Conservation (phyloP, 768 basidiomycete genomes). For the Collybia sordida region DNA sequence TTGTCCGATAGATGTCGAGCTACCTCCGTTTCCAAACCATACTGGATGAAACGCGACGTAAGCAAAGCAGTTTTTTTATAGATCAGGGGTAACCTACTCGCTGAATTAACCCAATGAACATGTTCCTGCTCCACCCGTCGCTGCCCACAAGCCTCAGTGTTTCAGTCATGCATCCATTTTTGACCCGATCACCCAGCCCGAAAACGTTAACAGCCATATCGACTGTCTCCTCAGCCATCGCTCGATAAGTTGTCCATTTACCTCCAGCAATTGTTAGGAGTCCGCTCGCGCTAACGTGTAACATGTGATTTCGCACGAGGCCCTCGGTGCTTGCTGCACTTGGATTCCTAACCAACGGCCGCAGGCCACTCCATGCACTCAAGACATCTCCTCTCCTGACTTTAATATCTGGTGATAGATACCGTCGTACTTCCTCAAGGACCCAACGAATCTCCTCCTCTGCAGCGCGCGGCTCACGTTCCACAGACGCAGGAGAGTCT, state of each 20-base stretch:
- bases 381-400: conserved; percentile 94
- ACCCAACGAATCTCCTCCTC: conserved; percentile 99
- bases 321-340: conserved; percentile 70
- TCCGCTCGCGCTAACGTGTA: conserved; percentile 77
- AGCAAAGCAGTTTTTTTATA: not conserved
- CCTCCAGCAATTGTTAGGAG: conserved; percentile 94
- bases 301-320: conserved; percentile 91
- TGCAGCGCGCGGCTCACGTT: conserved; percentile 71
- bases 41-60: conserved; percentile 40
- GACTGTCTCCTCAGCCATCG: conserved; percentile 95
- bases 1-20: conserved; percentile 91
- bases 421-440: conserved; percentile 87
- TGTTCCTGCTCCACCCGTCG: conserved; percentile 92
- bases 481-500: conserved; percentile 75
- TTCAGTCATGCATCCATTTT: conserved; percentile 74
- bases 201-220: conserved; percentile 84
- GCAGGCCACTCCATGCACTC: conserved; percentile 90
- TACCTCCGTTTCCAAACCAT: conserved; percentile 87
- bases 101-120: conserved; percentile 96
- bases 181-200: conserved; percentile 53
- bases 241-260: conserved; percentile 98
- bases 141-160: conserved; percentile 83
- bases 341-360: conserved; percentile 88
- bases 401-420: conserved; percentile 89
- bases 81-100: conserved; percentile 48